Base-by-base conservation (phyloP, 129 eudicot genomes). In the Gnaphalium uliginosum region DNA sequence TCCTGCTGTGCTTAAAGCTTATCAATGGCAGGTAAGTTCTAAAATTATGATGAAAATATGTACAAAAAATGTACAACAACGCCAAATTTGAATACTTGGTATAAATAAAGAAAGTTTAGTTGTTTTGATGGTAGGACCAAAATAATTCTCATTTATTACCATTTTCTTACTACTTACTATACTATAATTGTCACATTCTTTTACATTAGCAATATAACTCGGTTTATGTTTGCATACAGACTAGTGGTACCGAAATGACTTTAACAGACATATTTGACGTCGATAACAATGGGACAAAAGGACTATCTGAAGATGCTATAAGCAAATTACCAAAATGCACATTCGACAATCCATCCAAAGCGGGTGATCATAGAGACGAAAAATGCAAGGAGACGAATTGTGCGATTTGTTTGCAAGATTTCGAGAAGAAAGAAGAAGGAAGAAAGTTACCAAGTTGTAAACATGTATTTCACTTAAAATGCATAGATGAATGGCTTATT, bases 1-100 rank as follows among this genome's bases (percentile, higher is more conserved):
- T 72, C 90, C 98, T 72, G 96, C 98, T 17, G 83, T 90, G 68
- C 86, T 90, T 13, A 93, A 90, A 77, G 96, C 98, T 60, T 93
- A 90, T 54, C 96, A 84, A 64, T 89, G 89, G 89, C 96, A 88
- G 81, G 96, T 88, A 68, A 75, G 74, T 75, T 57, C 14, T 37
- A 54, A 14, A 23, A 57, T 21, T 35, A 58, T 14, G 56, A 72
- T 41, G 4, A 11, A 72, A 72, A 29, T 10, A 25, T 60, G 15
- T 71, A 23, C 75, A 71, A 6, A 46, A 46, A 46, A 14, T 46
- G 53, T 46, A 46, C 53, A 46, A 46, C 53, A 46, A 3, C 1
- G 14, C n/a, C 4, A 46, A 46, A 46, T 46, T 46, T 46, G 0
- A 46, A 46, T 46, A 46, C 53, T 46, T 46, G 53, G 6, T 46